These are phyloP conservation scores for Camellia sinensis DNA, from an alignment of 148 eudicot species.

Conservation along the genomic window DNA sequence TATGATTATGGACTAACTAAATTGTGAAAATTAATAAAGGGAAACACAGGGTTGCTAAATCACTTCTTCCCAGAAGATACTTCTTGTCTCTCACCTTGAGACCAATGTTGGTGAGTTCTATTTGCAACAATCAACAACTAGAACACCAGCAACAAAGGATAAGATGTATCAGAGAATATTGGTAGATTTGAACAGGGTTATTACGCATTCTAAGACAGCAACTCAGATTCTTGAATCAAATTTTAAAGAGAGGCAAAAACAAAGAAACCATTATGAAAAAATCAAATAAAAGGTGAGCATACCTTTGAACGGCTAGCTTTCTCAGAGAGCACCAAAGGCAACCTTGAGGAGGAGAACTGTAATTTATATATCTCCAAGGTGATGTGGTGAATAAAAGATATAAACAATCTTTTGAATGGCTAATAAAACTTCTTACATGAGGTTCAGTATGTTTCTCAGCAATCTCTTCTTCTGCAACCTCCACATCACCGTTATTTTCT, in stretches of 20 bases:
- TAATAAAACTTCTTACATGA: slow-evolving; percentile 46
- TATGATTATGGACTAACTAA: background rate
- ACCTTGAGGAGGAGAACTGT: slow-evolving; percentile 70
- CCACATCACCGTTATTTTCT: slow-evolving; percentile 41
- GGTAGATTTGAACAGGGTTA: background rate
- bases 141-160: background rate
- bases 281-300: slow-evolving; percentile 7
- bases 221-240: slow-evolving; percentile 4
- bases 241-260: background rate
- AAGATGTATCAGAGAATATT: background rate
- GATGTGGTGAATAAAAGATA: slow-evolving; percentile 1
- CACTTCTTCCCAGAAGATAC: slow-evolving; percentile 7
- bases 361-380: slow-evolving; percentile 19
- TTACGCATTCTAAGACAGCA: slow-evolving; percentile 2
- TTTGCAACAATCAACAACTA: background rate
- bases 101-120: background rate
- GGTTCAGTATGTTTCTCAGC: slow-evolving; percentile 56
- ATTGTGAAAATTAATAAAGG: background rate
- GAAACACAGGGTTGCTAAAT: background rate
- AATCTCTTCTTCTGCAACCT: slow-evolving; percentile 43
- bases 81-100: background rate
- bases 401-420: slow-evolving; percentile 5
- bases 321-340: slow-evolving; percentile 82
- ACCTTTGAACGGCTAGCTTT: slow-evolving; percentile 86
- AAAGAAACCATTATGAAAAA: background rate